Evolutionary conservation across 495 filamentous ascomycete genomes (phyloP), one percentile per base, ranked within the genome.

Genomic region (Penicillium parvum): DNA sequence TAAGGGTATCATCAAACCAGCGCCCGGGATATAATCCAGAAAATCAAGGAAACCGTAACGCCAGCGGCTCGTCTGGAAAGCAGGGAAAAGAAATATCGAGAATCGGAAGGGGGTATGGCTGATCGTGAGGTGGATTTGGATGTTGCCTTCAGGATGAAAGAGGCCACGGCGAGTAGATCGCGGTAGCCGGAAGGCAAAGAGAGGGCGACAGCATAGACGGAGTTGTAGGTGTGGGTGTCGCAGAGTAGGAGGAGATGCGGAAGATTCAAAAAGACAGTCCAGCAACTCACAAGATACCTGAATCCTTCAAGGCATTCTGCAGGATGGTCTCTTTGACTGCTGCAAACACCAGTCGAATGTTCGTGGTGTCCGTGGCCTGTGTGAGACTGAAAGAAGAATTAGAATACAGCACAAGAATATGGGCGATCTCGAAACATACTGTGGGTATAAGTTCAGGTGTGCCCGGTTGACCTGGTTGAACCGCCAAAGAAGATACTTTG

Each of bases 291-390:
- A 97, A 77, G 64, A 98, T 97, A 50, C 92, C 92, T 4, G 92
- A 96, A 63, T 98, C 92, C 72, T 92, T 96, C 58, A 98, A 73
- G 16, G 92, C 92, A 63, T 97, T 98, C 66, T 97, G 94, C 32
- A 98, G 75, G 49, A 98, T 97, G 21, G 92, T 98, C 68, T 98
- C 92, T 66, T 98, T 98, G 27, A 98, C 92, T 3, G 92, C 92
- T 22, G 92, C 92, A 64, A 98, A 98, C 23, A 98, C 92, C 12
- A 98, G 74, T 27, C 92, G 88, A 60, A 98, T 96, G 63, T 98
- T 98, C 29, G 89, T 95, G 1, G 92, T 98, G 60, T 98, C 92
- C 42, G 92, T 98, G 14, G 92, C 92, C 83, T 98, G 92, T 22
- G 92, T 98, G 35, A 98, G 76, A 69, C 92, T 96, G 55, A 9